These are phyloP conservation scores for Fusarium acutatum DNA, from an alignment of 2,329 filamentous ascomycete species.

Conservation along the genomic window DNA sequence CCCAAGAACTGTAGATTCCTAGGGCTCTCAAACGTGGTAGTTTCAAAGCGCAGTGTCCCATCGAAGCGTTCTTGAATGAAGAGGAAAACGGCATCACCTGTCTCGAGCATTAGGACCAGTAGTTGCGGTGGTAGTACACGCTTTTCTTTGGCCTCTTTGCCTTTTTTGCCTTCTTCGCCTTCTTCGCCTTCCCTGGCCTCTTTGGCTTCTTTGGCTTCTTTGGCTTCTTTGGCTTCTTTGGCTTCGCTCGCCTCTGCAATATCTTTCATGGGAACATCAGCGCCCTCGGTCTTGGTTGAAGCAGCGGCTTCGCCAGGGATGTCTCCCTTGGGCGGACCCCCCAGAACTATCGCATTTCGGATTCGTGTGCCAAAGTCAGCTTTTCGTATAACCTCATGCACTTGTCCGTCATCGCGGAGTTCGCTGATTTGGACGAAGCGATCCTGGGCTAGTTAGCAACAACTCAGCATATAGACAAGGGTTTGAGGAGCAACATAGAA, in stretches of 20 bases:
- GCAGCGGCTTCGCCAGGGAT: constrained; percentile 31
- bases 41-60: constrained; percentile 66
- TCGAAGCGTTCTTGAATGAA: constrained; percentile 63
- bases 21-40: constrained; percentile 67
- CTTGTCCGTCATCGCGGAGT: constrained; percentile 71
- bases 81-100: constrained; percentile 78
- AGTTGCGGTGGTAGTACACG: constrained; percentile 75
- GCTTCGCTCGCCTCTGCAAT: constrained; percentile 19
- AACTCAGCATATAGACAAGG: neutral
- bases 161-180: neutral
- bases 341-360: constrained; percentile 79
- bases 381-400: constrained; percentile 81
- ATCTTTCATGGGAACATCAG: constrained; percentile 50
- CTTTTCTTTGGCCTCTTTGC: neutral
- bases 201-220: neutral
- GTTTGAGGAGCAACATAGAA: neutral
- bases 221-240: neutral
- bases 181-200: neutral
- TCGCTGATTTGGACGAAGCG: constrained; percentile 84
- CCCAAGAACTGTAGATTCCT: constrained; percentile 65
- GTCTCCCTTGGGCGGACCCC: constrained; percentile 51
- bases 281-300: constrained; percentile 51
- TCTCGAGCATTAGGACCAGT: constrained; percentile 78
- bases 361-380: constrained; percentile 82
- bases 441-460: constrained; percentile 59